Base-by-base conservation (phyloP, 2,329 filamentous ascomycete genomes). In the Coniochaeta sp. region DNA sequence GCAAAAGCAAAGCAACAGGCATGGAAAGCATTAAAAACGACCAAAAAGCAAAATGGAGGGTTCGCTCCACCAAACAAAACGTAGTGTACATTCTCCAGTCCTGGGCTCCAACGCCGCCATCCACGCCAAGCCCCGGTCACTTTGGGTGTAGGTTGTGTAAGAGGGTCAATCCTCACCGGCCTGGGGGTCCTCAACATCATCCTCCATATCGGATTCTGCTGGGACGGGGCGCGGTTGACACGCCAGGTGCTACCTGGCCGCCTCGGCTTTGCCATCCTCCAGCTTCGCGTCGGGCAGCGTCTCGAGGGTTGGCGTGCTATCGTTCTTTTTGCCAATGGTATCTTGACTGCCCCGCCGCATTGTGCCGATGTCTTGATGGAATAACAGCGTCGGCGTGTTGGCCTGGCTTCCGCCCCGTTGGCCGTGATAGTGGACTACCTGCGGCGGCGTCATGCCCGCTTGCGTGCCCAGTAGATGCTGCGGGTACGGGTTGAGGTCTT, bases 361-460 rank as follows among this genome's bases (percentile, higher is more conserved):
- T 30, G 73, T 56, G 1, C 70, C 73, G 0, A 68, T 61, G 42
- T 82, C 79, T 48, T 76, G 74, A 47, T 77, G 73, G 53, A 76
- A 75, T 18, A 75, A 67, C 22, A 77, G 66, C 0, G 81, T 85
- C 12, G 82, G 82, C 0, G 82, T 85, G 59, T 83, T 85, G 8
- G 81, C 77, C 60, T 85, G 82, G 59, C 82, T 85, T 10, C 82
- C 82, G n/a, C 82, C 82, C 33, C 82, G 72, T 63, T 85, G 82
- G 5, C 82, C 82, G 56, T 85, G 82, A 58, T 86, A 86, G 59
- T 86, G 82, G 27, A 86, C 73, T 2, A 86, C 82, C 61, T 86
- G 82, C 9, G 82, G 82, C 24, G 82, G 81, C 14, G 77, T 72
- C 63, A 85, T 82, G 14, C 82, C 82, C 33, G 78, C 77, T 57